Conservation (phyloP, 139 green algal genomes). For the Bryopsis sp. region DNA sequence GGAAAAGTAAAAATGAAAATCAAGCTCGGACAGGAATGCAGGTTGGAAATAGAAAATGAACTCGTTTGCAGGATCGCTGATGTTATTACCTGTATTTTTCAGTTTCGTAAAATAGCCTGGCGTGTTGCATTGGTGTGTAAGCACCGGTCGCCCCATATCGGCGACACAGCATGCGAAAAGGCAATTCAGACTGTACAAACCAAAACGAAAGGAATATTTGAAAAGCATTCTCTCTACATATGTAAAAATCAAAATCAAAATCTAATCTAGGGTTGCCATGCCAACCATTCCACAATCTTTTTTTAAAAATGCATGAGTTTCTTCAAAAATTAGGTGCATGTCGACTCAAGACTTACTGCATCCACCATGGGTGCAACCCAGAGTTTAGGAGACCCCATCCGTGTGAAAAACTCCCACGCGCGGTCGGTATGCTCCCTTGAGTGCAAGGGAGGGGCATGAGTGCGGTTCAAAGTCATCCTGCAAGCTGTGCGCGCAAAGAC, state of each 20-base stretch:
- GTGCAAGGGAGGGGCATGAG: too few species aligned
- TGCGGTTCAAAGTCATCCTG: too few species aligned
- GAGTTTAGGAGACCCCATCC: constrained; percentile 62
- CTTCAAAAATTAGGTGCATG: constrained; percentile 1
- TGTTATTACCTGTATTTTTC: constrained; percentile 55
- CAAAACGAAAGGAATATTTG: not conserved
- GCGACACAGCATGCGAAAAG: constrained; percentile 86
- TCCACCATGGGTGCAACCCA: constrained; percentile 95
- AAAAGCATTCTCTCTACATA: not conserved
- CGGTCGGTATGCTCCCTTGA: constrained; percentile 22
- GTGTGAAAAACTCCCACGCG: constrained; percentile 68
- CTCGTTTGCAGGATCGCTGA: not conserved
- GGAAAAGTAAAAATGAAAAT: not conserved
- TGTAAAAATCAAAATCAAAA: not conserved
- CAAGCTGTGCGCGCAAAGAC: too few species aligned
- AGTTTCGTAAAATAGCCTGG: constrained; percentile 67
- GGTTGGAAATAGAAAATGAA: not conserved
- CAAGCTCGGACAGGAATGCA: too few species aligned
- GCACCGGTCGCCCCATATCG: constrained; percentile 75
- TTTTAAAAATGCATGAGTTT: not conserved
- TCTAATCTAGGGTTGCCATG: not conserved
- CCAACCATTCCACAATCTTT: not conserved
- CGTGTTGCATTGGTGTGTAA: constrained; percentile 98
- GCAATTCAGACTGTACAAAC: constrained; percentile 74
- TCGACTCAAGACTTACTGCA: constrained; percentile 37